Conservation (phyloP, 1,284 basidiomycete species). For the Boletellus deceptivus region DNA sequence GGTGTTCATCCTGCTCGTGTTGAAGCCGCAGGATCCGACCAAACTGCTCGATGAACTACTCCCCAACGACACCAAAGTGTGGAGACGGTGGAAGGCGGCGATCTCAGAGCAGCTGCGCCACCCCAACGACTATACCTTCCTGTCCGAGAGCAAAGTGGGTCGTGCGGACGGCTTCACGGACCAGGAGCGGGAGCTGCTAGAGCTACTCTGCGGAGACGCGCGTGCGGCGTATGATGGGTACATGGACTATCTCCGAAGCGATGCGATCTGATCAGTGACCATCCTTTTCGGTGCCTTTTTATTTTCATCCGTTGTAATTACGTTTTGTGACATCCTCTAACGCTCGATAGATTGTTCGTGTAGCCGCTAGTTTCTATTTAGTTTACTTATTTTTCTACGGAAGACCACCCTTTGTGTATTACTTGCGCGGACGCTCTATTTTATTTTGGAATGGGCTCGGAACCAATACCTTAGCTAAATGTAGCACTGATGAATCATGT, state of each 20-base stretch:
- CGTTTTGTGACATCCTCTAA: no score
- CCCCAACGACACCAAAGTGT: constrained; percentile 28
- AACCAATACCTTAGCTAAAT: no score
- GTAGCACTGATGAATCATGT: no score
- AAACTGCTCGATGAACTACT: constrained; percentile 23
- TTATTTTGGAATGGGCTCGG: no score
- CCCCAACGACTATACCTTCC: constrained; percentile 1
- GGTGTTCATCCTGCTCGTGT: constrained; percentile 26
- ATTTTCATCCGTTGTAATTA: no score
- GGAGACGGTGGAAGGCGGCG: constrained; percentile 23
- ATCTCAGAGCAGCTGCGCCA: constrained; percentile 10
- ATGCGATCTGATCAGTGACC: constrained; percentile 3
- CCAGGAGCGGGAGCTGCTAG: constrained; percentile 15
- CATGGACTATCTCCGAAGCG: constrained; percentile 4
- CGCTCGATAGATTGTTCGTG: no score
- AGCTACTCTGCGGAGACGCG: constrained; percentile 21
- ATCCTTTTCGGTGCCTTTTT: no score
- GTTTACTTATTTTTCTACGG: no score
- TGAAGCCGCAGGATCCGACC: constrained; percentile 15
- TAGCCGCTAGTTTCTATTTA: no score
- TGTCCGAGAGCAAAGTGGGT: constrained; percentile 1
- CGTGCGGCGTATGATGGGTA: constrained; percentile 18
- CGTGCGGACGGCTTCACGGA: constrained; percentile 3
- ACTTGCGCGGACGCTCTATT: no score
- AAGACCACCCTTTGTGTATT: no score